Evolutionary conservation across 2,329 filamentous ascomycete genomes (phyloP).

Genomic region (Teratosphaeria zuluensis): DNA sequence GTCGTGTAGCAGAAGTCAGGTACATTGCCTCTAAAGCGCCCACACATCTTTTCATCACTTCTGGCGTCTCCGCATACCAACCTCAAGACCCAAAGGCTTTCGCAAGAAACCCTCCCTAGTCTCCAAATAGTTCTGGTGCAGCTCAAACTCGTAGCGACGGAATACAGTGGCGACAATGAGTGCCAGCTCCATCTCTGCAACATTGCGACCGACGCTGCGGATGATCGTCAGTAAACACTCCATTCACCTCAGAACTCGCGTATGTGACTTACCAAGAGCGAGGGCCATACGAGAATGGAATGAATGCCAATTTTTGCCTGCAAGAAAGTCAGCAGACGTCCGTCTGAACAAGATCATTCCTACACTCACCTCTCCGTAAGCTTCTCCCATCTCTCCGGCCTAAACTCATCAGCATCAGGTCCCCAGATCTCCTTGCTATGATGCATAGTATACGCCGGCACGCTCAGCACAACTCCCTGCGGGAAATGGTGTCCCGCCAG

Average conservation of each 20-base stretch:
- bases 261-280: slow-evolving; percentile 24
- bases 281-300: slow-evolving; percentile 34
- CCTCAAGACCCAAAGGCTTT: slow-evolving; percentile 24
- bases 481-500: slow-evolving; percentile 62
- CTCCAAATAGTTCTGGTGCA: slow-evolving; percentile 25
- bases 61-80: slow-evolving; percentile 12
- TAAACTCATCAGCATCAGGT: slow-evolving; percentile 30
- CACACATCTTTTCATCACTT: background rate
- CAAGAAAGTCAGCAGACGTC: slow-evolving; percentile 1
- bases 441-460: slow-evolving; percentile 33
- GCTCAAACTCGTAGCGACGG: slow-evolving; percentile 26
- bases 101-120: slow-evolving; percentile 27
- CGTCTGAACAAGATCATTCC: background rate
- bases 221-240: background rate
- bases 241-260: background rate
- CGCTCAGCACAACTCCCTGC: slow-evolving; percentile 29
- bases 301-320: slow-evolving; percentile 30
- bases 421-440: slow-evolving; percentile 33
- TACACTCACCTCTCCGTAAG: slow-evolving; percentile 20
- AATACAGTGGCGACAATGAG: slow-evolving; percentile 30
- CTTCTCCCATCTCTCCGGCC: slow-evolving; percentile 33
- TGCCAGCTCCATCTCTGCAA: slow-evolving; percentile 34
- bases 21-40: background rate
- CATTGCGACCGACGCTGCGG: slow-evolving; percentile 28
- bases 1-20: background rate